A percentile compares a stretch with the other conserved stretches of the same genome.
Conservation (phyloP, 345 rosid species). For the Ricinus communis region DNA sequence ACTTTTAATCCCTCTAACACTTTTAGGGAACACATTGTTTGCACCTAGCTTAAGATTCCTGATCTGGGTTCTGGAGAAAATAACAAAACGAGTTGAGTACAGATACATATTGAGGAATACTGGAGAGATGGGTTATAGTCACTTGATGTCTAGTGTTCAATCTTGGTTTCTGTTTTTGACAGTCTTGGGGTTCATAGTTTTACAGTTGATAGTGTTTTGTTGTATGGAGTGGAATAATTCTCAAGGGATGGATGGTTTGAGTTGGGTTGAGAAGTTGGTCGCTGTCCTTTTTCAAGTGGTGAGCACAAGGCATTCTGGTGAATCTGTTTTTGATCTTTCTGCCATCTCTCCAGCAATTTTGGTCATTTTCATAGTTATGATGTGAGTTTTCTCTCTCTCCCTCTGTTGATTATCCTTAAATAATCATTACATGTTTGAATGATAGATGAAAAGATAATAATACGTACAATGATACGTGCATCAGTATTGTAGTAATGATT, state of each 20-base stretch:
- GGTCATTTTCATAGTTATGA: slow-evolving; percentile 31
- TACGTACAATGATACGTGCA: too few relatives aligned
- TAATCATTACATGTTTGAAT: too few relatives aligned
- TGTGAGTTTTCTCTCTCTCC: slow-evolving; percentile 25
- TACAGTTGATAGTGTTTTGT: slow-evolving; percentile 31
- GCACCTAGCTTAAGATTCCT: slow-evolving; percentile 18
- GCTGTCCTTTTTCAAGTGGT: slow-evolving; percentile 28
- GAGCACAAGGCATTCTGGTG: slow-evolving; percentile 39
- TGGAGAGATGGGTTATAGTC: slow-evolving; percentile 19
- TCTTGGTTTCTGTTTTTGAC: slow-evolving; percentile 19
- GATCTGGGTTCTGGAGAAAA: slow-evolving; percentile 32
- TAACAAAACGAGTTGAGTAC: slow-evolving; percentile 12
- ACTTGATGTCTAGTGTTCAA: slow-evolving; percentile 18
- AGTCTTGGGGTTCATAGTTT: slow-evolving; percentile 22
- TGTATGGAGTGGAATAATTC: slow-evolving; percentile 38
- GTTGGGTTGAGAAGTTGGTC: slow-evolving; percentile 16
- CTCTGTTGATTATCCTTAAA: too few relatives aligned
- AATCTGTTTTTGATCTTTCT: slow-evolving; percentile 33
- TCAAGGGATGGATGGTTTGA: slow-evolving; percentile 18
- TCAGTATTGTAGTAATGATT: too few relatives aligned
- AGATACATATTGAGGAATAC: slow-evolving; percentile 19
- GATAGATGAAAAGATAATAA: too few relatives aligned
- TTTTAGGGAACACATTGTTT: slow-evolving; percentile 36
- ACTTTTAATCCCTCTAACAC: slow-evolving; percentile 40
- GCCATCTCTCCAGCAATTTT: slow-evolving; percentile 28